Base-by-base conservation (phyloP, 495 filamentous ascomycete genomes). In the Neurospora discreta region DNA sequence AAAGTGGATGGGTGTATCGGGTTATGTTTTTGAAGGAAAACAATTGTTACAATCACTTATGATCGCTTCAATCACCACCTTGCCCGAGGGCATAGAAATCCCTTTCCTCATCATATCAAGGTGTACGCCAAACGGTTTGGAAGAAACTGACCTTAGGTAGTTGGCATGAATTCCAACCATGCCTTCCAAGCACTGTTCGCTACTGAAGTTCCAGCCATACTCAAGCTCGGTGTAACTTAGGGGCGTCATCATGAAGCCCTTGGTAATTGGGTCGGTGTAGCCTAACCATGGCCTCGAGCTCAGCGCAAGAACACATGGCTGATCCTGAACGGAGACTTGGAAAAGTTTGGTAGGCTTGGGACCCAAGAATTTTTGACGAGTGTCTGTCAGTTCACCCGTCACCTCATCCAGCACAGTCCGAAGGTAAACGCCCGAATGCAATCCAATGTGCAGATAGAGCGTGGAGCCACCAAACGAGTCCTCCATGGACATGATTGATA, bases 151-250 rank as follows among this genome's bases (percentile, higher is more conserved):
- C 93, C 93, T 85, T 23, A 99, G 84, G 79, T 92, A 96, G 77
- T 94, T 89, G 38, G 90, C 93, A 80, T 97, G 92, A 70, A 99
- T 95, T 70, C 94, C 94, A 42, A 98, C 94, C 91, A 99, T 94
- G 30, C 95, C 95, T 81, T 97, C 94, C 16, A 90, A 85, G 74
- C 93, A 96, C 77, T 95, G 91, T 81, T 97, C 93, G 76, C 93
- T 97, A 76, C 91, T 95, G 75, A 99, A 98, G 75, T 92, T 97
- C 90, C 94, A 97, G 26, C 92, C 95, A 85, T 92, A 97, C 77
- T 97, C 93, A 8, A 99, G 85, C n/a, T 89, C 90, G 38, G 87
- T 87, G 75, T 97, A 97, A 76, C 91, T 91, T 43, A 99, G 81
- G 1, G 96, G 95, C 0, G 94, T 98, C 74, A 97, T 89, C 86